Evolutionary conservation across 768 basidiomycete species (phyloP), one percentile per base, ranked within the genome.

Genomic region (Gautieria morchelliformis): DNA sequence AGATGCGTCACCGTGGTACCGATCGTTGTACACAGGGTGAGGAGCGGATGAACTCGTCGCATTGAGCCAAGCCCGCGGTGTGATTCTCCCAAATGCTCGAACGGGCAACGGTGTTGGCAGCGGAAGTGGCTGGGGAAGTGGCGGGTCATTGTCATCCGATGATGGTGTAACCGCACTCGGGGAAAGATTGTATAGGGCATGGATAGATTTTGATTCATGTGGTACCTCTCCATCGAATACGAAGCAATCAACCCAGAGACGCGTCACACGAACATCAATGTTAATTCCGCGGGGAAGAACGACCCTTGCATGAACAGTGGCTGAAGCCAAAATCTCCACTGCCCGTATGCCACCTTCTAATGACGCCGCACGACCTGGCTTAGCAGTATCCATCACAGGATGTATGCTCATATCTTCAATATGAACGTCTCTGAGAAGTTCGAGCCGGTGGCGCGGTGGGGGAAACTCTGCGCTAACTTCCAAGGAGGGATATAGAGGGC

Each of bases 381-480:
- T 32, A 30, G 20, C 14, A 4, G 17, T 14, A 41, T 11, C 46
- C 22, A 27, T 60, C 9, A 64, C 71, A 0, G 85, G 76, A 59
- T 75, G 80, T 57, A 91, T 75, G 63, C 78, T 80, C 89, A 92
- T 91, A 64, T 87, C 77, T 44, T 75, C 76, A 59, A 92, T 84
- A 3, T 85, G 85, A 44, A 92, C 83, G 61, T 87, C 73, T 12
- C 79, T 79, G 14, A 93, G 74, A 37, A 93, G 71, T 27, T 78
- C 72, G 1, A 90, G 89, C 24, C 74, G 77, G 5, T 82, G 81
- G 47, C 74, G 67, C 1, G 85, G 86, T 0, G 79, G 77, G 3
- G 89, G 90, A 63, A 92, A 91, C 17, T 79, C 72, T 48, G 69
- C 59, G 27, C 76, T 64, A 10, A 81, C 62, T 20, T 70, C 61